phyloP scores from a whole-genome alignment of 1,284 basidiomycete genomes.

The Neonothopanus nambi region DNA sequence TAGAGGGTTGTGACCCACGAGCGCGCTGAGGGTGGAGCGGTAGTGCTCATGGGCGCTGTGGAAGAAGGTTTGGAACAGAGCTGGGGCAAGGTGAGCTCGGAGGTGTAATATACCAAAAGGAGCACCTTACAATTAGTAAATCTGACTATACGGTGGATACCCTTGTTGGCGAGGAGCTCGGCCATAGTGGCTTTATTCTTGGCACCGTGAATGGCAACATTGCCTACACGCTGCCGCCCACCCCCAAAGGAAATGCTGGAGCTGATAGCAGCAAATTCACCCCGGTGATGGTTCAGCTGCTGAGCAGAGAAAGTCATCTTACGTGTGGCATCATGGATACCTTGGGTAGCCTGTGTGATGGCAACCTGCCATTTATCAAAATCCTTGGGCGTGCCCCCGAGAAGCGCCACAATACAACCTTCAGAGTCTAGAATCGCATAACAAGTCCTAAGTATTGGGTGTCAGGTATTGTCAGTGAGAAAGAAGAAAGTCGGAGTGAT shows the following conservation, averaged over 20 bases:
- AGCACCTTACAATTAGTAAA: neutral
- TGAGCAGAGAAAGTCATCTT: neutral
- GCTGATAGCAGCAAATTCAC: slow-evolving; percentile 6
- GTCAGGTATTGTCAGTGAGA: no score
- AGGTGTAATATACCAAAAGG: no score
- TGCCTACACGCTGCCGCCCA: slow-evolving; percentile 3
- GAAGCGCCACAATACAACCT: no score
- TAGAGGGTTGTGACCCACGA: neutral
- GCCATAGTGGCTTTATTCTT: neutral
- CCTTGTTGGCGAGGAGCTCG: neutral
- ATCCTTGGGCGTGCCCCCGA: no score
- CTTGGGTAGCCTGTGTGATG: neutral
- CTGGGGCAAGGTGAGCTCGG: no score
- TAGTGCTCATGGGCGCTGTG: neutral
- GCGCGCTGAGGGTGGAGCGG: neutral
- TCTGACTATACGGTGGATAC: neutral
- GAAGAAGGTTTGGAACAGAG: neutral
- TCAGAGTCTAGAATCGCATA: no score
- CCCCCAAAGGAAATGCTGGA: slow-evolving; percentile 12
- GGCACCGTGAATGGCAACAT: neutral
- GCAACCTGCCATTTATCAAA: no score
- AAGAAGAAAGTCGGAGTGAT: no score
- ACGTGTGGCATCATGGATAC: neutral
- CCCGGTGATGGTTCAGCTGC: slow-evolving; percentile 3
- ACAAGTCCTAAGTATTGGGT: no score